These are phyloP conservation scores for Aspergillus bertholletiae DNA, from an alignment of 495 filamentous ascomycete genomes.

Conservation along the genomic window DNA sequence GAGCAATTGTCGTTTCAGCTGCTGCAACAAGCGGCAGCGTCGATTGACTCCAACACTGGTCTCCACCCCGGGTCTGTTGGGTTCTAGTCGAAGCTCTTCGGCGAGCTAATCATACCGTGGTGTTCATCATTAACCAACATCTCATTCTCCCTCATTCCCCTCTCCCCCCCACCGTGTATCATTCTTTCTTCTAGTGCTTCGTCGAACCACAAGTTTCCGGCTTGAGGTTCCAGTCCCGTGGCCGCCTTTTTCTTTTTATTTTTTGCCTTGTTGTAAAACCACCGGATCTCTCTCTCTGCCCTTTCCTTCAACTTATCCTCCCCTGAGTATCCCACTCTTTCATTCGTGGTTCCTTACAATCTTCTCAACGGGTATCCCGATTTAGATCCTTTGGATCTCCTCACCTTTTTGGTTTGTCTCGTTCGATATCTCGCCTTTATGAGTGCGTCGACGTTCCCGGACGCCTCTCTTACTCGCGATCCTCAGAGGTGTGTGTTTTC, in stretches of 20 bases:
- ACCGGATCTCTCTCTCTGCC: constrained; percentile 12
- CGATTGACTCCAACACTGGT: neutral
- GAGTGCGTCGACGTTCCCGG: constrained; percentile 45
- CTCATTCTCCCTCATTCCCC: constrained; percentile 17
- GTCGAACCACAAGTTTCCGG: constrained; percentile 15
- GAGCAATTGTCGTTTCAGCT: neutral
- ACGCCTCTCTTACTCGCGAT: constrained; percentile 45
- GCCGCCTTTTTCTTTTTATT: constrained; percentile 7
- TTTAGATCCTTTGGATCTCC: constrained; percentile 23
- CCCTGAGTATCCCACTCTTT: constrained; percentile 17
- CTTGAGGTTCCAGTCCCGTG: constrained; percentile 17
- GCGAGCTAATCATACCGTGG: constrained; percentile 20
- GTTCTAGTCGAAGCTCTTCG: neutral
- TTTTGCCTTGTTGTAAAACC: constrained; percentile 17
- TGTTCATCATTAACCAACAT: constrained; percentile 21
- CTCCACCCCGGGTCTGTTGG: neutral
- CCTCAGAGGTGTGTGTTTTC: constrained; percentile 29
- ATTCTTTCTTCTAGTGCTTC: constrained; percentile 19
- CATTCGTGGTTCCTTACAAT: constrained; percentile 24
- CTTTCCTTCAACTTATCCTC: constrained; percentile 15
- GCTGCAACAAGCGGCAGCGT: neutral
- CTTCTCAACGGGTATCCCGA: constrained; percentile 21
- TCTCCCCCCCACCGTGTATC: constrained; percentile 18
- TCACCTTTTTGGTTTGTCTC: constrained; percentile 10
- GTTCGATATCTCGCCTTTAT: constrained; percentile 38